phyloP scores from a whole-genome alignment of 495 filamentous ascomycete genomes.

The Trichocladium uniseriatum region DNA sequence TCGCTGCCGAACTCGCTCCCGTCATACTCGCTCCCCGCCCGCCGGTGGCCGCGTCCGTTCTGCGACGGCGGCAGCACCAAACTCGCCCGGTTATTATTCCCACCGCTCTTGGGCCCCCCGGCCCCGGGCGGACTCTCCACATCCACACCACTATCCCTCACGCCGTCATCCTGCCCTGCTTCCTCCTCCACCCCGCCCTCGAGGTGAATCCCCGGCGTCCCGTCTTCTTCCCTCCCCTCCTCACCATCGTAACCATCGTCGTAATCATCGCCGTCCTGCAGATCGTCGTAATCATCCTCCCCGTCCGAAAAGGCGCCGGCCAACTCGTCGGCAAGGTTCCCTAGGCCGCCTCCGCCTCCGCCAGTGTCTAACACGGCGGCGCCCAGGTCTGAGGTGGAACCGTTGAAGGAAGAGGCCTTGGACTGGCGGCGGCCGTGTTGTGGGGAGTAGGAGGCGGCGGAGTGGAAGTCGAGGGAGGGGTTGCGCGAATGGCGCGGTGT shows the following conservation, averaged over 20 bases:
- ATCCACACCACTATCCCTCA: slow-evolving; percentile 40
- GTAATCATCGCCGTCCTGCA: slow-evolving; percentile 29
- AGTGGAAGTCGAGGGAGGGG: slow-evolving; percentile 53
- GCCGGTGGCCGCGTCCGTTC: slow-evolving; percentile 33
- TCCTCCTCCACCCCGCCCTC: slow-evolving; percentile 10
- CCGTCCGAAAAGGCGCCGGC: slow-evolving; percentile 50
- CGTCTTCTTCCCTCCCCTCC: slow-evolving; percentile 49
- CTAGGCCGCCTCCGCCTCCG: slow-evolving; percentile 50
- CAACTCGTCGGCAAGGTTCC: slow-evolving; percentile 76
- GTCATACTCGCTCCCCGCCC: slow-evolving; percentile 46
- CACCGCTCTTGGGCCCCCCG: too few relatives aligned
- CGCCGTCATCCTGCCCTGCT: too few relatives aligned
- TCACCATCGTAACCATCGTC: slow-evolving; percentile 46
- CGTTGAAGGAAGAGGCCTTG: slow-evolving; percentile 50
- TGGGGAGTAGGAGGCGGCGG: slow-evolving; percentile 35
- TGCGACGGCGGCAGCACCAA: slow-evolving; percentile 32
- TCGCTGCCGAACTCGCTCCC: slow-evolving; percentile 57
- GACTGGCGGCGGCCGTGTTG: slow-evolving; percentile 39
- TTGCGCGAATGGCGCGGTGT: slow-evolving; percentile 58
- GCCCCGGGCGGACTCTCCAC: slow-evolving; percentile 34
- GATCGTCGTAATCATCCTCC: slow-evolving; percentile 48
- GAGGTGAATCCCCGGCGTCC: slow-evolving; percentile 23
- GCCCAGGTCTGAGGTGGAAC: slow-evolving; percentile 46
- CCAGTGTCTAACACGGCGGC: slow-evolving; percentile 27
- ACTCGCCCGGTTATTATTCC: slow-evolving; percentile 19